Evolutionary conservation across 1,139 yeast species (phyloP).

Genomic region (Magnusiomyces suaveolens): DNA sequence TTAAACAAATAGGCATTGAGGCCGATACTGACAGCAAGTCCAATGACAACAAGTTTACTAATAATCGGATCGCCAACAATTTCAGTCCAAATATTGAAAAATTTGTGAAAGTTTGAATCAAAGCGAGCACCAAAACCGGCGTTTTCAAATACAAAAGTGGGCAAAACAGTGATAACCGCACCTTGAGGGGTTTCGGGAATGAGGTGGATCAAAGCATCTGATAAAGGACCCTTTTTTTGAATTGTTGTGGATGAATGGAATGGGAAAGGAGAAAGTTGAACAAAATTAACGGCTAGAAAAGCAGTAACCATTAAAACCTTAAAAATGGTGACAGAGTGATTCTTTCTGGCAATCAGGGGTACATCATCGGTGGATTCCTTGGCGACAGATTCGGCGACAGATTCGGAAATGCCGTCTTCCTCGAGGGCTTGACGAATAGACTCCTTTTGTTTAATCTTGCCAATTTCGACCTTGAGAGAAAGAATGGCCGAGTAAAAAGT

Average conservation of each 20-base stretch:
- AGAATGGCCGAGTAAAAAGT: conserved; percentile 83
- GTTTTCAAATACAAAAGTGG: conserved; percentile 62
- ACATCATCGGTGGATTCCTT: conserved; percentile 29
- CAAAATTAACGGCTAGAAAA: conserved; percentile 60
- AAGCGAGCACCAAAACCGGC: conserved; percentile 51
- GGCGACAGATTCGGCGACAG: conserved; percentile 65
- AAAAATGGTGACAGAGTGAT: conserved; percentile 43
- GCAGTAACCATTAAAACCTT: conserved; percentile 58
- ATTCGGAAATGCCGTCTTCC: conserved; percentile 79
- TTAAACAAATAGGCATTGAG: conserved; percentile 71
- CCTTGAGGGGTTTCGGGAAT: conserved; percentile 32
- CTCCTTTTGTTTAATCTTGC: conserved; percentile 77
- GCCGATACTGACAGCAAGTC: conserved; percentile 64
- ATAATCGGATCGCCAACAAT: conserved; percentile 76
- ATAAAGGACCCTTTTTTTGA: conserved; percentile 4
- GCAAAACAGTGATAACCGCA: conserved; percentile 55
- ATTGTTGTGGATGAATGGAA: conserved; percentile 15
- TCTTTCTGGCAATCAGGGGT: conserved; percentile 16
- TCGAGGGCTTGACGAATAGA: conserved; percentile 73
- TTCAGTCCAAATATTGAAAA: conserved; percentile 49
- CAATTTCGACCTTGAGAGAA: conserved; percentile 82
- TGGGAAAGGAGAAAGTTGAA: conserved; percentile 42
- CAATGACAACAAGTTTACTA: conserved; percentile 66
- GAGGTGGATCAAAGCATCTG: conserved; percentile 14
- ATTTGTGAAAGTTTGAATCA: conserved; percentile 53